Conservation (phyloP, 257 asterid genomes). For the Gentiana macrophylla region DNA sequence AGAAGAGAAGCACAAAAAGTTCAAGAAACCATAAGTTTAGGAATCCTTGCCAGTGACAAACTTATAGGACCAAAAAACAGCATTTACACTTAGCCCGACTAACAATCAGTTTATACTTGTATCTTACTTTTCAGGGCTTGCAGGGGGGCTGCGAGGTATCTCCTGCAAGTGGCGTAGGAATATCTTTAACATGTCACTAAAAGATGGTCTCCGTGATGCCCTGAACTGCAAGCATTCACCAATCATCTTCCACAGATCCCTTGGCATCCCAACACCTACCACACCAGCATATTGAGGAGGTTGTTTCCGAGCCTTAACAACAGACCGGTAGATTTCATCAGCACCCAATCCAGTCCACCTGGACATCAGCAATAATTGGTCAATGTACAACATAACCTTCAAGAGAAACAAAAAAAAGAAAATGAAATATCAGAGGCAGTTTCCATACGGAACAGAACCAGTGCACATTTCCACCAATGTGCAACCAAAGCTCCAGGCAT, state of each 20-base stretch:
- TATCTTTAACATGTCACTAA: conserved; percentile 78
- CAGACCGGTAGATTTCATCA: conserved; percentile 85
- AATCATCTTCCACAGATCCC: conserved; percentile 98
- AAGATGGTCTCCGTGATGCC: conserved; percentile 82
- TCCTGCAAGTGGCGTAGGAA: conserved; percentile 93
- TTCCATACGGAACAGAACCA: conserved; percentile 92
- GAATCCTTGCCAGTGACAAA: too few species aligned
- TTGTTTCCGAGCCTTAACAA: conserved; percentile 70
- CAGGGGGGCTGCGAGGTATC: conserved; percentile 93
- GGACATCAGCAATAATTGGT: conserved; percentile 20
- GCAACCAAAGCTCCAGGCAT: conserved; percentile 99
- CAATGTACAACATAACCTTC: conserved; percentile 11
- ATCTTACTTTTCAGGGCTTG: conserved; percentile 92
- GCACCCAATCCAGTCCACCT: conserved; percentile 94
- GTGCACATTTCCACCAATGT: conserved; percentile 99
- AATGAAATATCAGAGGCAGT: conserved; percentile 7
- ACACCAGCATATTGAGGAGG: conserved; percentile 98
- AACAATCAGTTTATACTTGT: conserved; percentile 12
- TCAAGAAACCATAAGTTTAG: too few species aligned
- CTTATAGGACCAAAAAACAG: too few species aligned
- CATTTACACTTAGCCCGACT: background rate
- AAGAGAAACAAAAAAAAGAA: background rate
- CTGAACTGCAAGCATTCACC: conserved; percentile 97
- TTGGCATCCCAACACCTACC: conserved; percentile 95
- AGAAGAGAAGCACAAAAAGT: too few species aligned